Percentiles rank a stretch among this genome's conserved stretches.
Evolutionary conservation across 352 stramenopile genomes (phyloP).

Genomic region (Phytopythium montanum): DNA sequence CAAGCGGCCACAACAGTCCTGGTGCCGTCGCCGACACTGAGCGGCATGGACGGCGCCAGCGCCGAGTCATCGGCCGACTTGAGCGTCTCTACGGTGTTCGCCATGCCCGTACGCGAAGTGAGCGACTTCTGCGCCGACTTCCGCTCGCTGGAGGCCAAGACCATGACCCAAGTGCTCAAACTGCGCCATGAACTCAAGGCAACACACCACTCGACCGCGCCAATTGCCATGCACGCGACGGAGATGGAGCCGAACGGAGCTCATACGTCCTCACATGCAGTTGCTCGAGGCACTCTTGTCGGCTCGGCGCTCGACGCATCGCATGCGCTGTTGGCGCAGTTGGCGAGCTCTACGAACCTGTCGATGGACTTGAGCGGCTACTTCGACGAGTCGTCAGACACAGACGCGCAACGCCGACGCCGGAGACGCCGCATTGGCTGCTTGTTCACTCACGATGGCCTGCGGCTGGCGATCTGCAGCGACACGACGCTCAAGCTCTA

Average conservation of each 20-base stretch:
- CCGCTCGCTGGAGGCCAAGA: conserved; percentile 57
- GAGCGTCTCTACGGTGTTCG: conserved; percentile 13
- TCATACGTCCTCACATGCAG: background rate
- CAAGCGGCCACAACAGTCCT: conserved; percentile 1
- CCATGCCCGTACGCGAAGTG: conserved; percentile 33
- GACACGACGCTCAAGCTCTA: conserved; percentile 65
- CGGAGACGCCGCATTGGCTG: conserved; percentile 56
- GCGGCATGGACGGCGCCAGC: background rate
- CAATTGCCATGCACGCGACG: conserved; percentile 1
- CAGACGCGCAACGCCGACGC: conserved; percentile 41
- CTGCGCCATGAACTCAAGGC: conserved; percentile 60
- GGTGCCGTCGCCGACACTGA: background rate
- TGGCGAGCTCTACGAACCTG: conserved; percentile 50
- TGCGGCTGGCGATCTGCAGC: conserved; percentile 64
- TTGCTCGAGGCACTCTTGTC: conserved; percentile 33
- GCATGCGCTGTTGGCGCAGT: conserved; percentile 62
- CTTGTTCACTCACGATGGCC: conserved; percentile 58
- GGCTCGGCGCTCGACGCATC: conserved; percentile 64
- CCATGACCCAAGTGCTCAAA: conserved; percentile 64
- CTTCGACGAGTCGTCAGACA: conserved; percentile 52
- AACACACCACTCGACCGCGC: background rate
- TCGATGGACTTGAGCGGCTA: conserved; percentile 55
- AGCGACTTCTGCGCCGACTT: conserved; percentile 75
- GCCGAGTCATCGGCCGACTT: conserved; percentile 1
- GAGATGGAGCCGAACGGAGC: conserved; percentile 3